Base-by-base conservation (phyloP, 2,329 filamentous ascomycete genomes). In the Hypoxylon sp. region DNA sequence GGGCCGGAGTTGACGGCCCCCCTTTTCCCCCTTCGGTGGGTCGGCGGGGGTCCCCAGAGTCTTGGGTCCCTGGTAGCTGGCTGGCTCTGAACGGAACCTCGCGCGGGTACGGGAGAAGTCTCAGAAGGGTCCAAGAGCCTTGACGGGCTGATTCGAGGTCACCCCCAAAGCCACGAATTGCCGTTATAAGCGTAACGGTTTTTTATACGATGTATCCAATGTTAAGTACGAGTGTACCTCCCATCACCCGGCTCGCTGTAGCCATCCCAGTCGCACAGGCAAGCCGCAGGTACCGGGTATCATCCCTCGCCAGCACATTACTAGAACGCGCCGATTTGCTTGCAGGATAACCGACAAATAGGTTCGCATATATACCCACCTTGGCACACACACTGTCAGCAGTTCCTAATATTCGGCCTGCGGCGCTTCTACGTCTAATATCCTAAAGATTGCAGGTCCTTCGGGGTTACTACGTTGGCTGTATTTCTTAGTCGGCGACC, bases 31-130 rank as follows among this genome's bases (percentile, higher is more conserved):
- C 51, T 17, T 44, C 42, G 49, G 66, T 71, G 69, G 66, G 66
- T 64, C 62, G 42, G 68, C 63, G 66, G 70, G 70, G 66, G 70
- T 54, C 68, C 57, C 68, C 68, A 66, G 70, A 70, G 31, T 63
- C 68, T 71, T 63, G 58, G 63, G 37, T 61, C 63, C 56, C 59
- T 60, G 48, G 59, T 61, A 70, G 53, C 46, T 54, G 42, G 50
- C 37, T 58, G 11, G 37, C 22, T 56, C n/a, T 59, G 65, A 64
- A 35, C 66, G 61, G 55, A 58, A 67, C 40, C 60, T 60, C 60
- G 33, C 60, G 58, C 65, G 58, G 44, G 33, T 60, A 61, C 59
- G 59, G 46, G 56, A 62, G 49, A 42, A 31, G 4, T 55, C 61
- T 65, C 56, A 59, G 37, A 57, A 57, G 53, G 60, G 57, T 46